Evolutionary conservation across 306 rosid species (phyloP).

Genomic region (Quercus rubra): DNA sequence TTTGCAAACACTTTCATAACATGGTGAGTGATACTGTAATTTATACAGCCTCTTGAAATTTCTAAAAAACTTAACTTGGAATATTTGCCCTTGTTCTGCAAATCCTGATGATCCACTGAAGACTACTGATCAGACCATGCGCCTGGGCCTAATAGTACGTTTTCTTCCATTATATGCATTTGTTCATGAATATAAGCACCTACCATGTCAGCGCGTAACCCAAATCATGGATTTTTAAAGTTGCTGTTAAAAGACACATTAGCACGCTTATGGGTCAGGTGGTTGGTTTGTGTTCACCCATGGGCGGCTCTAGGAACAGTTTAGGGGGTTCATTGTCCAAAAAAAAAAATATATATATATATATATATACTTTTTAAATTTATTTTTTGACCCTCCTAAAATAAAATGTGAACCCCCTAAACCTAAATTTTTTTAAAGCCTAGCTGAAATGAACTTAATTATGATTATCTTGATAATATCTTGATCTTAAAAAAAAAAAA

Average conservation of each 20-base stretch:
- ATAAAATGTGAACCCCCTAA: too few species aligned
- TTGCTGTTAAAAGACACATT: not conserved
- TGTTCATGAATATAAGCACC: not conserved
- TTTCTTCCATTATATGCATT: constrained; percentile 3
- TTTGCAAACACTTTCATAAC: too few species aligned
- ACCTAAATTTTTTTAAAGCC: too few species aligned
- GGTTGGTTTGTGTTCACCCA: too few species aligned
- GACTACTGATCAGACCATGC: constrained; percentile 75
- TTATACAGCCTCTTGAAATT: not conserved
- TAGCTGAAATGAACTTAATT: too few species aligned
- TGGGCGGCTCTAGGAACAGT: too few species aligned
- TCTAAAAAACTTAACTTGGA: not conserved
- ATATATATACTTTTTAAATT: too few species aligned
- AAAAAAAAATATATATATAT: too few species aligned
- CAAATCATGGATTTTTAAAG: not conserved
- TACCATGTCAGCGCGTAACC: not conserved
- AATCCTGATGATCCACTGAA: constrained; percentile 70
- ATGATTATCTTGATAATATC: too few species aligned
- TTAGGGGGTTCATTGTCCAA: too few species aligned
- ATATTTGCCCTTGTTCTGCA: constrained; percentile 20
- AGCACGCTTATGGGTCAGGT: not conserved
- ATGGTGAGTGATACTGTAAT: not conserved
- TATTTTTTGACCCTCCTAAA: too few species aligned
- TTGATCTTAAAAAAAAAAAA: too few species aligned
- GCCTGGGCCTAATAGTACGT: constrained; percentile 64